Conservation (phyloP, 176 grass and related monocot species). For the Oryza brachyantha region DNA sequence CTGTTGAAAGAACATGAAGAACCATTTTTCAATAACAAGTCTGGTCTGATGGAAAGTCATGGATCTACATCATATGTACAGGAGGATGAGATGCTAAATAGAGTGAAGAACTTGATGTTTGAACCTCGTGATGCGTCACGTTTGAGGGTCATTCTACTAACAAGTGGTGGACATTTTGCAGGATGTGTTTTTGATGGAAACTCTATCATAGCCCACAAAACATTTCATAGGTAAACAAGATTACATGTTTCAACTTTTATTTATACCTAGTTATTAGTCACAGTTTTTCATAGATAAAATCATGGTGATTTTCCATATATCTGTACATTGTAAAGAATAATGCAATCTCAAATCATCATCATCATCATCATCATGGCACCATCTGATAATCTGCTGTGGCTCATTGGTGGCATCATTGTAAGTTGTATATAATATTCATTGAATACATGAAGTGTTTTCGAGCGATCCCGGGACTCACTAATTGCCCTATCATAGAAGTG, state of each 20-base stretch:
- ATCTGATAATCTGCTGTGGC: neutral
- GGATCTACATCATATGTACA: slow-evolving; percentile 41
- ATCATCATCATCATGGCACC: neutral
- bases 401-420: neutral
- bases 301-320: neutral
- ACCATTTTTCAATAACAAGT: slow-evolving; percentile 47
- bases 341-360: neutral
- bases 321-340: neutral
- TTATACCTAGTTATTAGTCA: neutral
- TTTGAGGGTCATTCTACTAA: slow-evolving; percentile 74
- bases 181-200: slow-evolving; percentile 95
- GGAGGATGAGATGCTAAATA: slow-evolving; percentile 63
- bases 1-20: slow-evolving; percentile 88
- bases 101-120: slow-evolving; percentile 56
- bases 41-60: slow-evolving; percentile 34
- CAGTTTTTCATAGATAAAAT: neutral
- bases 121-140: slow-evolving; percentile 66
- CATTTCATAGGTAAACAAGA: slow-evolving; percentile 84
- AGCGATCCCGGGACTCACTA: neutral
- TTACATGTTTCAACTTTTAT: slow-evolving; percentile 9
- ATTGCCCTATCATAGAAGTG: neutral
- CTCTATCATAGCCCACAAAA: slow-evolving; percentile 78
- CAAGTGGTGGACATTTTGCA: slow-evolving; percentile 92
- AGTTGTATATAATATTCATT: neutral
- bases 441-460: neutral